Base-by-base conservation (phyloP, 345 rosid genomes). In the Theobroma cacao region DNA sequence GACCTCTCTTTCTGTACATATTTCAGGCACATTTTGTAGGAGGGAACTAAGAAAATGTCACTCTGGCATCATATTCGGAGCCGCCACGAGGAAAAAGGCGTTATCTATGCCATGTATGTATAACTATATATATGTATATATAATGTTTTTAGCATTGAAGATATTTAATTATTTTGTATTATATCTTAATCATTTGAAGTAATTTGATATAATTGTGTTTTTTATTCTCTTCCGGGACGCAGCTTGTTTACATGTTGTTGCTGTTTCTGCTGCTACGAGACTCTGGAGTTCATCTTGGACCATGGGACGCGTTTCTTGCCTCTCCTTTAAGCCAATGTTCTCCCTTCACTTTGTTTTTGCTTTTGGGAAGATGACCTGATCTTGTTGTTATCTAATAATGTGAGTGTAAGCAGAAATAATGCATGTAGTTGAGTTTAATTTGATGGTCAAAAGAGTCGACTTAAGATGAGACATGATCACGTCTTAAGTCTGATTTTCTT, bases 201-300 rank as follows among this genome's bases (percentile, higher is more conserved):
- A 2, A 5, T 55, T 55, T n/a, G 60, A 55, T 7, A 55, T 22
- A 22, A 55, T 45, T 45, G 3, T 20, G 7, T 18, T 20, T 52
- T 52, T 3, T 52, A 0, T 53, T 1, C 0, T 0, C 20, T 52
- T 52, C 20, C 0, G 7, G 59, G 59, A 53, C 9, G 31, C 68
- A 63, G 41, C 41, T 63, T 63, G 68, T 63, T 63, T 64, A 64
- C 45, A 33, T 17, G 40, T 33, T 38, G 69, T 11, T 64, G 69
- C 69, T 64, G 69, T n/a, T 64, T 64, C 69, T 64, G 69, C 24
- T 64, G 69, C 69, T 64, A 64, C 26, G 69, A 64, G 69, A 33
- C 24, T 18, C 43, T 31, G 0, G 45, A 31, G 69, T 64, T 64
- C 18, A 2, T 64, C 24, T 64, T 38, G 69, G 41, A 58, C 17